Conservation (phyloP, 352 stramenopile species). For the Globisporangium mamillatum region DNA sequence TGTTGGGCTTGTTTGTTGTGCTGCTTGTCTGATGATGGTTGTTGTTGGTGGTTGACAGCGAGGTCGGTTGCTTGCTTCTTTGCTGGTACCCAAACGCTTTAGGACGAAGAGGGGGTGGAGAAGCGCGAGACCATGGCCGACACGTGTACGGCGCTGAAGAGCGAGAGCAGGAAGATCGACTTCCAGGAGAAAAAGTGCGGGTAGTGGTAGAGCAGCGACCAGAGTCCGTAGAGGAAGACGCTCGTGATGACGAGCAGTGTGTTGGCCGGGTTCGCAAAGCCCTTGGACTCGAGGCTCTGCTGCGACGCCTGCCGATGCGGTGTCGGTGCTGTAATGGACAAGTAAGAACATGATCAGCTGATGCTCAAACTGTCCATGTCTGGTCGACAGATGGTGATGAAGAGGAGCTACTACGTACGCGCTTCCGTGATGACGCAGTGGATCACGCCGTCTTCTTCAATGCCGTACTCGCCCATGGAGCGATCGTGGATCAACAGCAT, state of each 20-base stretch:
- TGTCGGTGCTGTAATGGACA: constrained; percentile 27
- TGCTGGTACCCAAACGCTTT: not conserved
- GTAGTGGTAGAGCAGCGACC: constrained; percentile 80
- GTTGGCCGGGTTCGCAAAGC: constrained; percentile 49
- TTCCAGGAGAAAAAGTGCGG: constrained; percentile 79
- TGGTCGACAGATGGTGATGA: not conserved
- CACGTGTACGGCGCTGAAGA: constrained; percentile 63
- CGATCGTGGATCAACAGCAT: constrained; percentile 65
- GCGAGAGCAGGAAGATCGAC: constrained; percentile 55
- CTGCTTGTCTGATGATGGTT: not conserved
- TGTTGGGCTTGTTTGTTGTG: not conserved
- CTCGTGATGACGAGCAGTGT: constrained; percentile 62
- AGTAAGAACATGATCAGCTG: not conserved
- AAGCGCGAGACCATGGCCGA: constrained; percentile 55
- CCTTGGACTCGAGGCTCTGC: constrained; percentile 50
- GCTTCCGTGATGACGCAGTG: constrained; percentile 72
- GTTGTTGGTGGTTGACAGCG: not conserved
- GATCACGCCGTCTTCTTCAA: constrained; percentile 73
- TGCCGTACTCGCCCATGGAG: constrained; percentile 74
- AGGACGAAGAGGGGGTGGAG: constrained; percentile 17
- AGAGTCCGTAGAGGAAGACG: constrained; percentile 65
- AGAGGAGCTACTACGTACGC: constrained; percentile 32
- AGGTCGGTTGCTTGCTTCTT: not conserved
- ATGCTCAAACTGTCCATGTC: constrained; percentile 16
- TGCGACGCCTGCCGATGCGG: constrained; percentile 42